Evolutionary conservation across 1,139 yeast species (phyloP).

Genomic region (Nadsonia starkeyi-henricii): DNA sequence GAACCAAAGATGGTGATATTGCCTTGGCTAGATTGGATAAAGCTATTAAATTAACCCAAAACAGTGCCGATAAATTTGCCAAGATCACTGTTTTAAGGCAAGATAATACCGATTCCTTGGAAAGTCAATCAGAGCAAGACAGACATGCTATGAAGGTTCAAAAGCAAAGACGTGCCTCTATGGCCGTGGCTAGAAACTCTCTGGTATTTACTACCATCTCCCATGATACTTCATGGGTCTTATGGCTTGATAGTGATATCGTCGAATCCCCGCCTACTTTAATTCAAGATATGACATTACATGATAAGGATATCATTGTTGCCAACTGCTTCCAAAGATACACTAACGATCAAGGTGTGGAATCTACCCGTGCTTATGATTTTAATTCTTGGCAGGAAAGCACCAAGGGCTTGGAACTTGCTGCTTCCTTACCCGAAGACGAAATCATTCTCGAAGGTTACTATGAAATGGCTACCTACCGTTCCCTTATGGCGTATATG

Average conservation of each 20-base stretch:
- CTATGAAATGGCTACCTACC: conserved; percentile 79
- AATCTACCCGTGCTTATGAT: conserved; percentile 67
- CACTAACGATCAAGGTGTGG: conserved; percentile 38
- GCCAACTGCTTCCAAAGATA: conserved; percentile 89
- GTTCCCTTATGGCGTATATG: conserved; percentile 89
- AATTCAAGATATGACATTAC: conserved; percentile 77
- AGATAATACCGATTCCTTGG: conserved; percentile 40
- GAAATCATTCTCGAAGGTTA: conserved; percentile 89
- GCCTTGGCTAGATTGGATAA: conserved; percentile 58
- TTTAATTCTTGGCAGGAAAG: conserved; percentile 95
- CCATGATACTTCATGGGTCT: conserved; percentile 84
- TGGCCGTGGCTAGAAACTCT: conserved; percentile 92
- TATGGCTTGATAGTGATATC: conserved; percentile 92
- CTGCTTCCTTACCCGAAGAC: conserved; percentile 59
- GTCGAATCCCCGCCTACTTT: conserved; percentile 73
- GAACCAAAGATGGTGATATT: conserved; percentile 62
- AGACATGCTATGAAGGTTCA: conserved; percentile 64
- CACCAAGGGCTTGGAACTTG: conserved; percentile 68
- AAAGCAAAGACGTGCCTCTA: conserved; percentile 72
- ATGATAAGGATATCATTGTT: conserved; percentile 73
- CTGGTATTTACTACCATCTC: conserved; percentile 77
- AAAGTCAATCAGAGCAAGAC: conserved; percentile 43
- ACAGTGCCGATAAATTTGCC: conserved; percentile 47
- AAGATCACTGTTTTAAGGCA: conserved; percentile 82
- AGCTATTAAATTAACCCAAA: conserved; percentile 59